Conservation (phyloP, 1,284 basidiomycete species). For the Malassezia caprae region DNA sequence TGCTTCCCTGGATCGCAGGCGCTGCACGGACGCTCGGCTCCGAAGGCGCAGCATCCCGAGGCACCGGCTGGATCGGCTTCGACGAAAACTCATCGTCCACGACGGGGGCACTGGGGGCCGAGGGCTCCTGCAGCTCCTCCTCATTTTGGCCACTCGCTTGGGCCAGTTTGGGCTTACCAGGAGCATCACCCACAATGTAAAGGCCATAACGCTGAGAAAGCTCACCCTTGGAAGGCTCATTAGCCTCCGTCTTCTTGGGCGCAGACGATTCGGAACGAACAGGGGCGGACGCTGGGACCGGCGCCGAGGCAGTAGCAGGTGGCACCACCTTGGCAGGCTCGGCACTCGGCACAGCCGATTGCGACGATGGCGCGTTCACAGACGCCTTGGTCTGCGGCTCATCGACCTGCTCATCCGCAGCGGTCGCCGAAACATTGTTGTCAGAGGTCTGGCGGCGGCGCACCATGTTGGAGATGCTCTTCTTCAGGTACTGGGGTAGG, state of each 20-base stretch:
- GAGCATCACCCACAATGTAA: constrained; percentile 1
- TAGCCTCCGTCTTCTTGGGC: neutral
- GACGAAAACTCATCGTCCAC: neutral
- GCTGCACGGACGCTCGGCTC: neutral
- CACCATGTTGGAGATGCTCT: neutral
- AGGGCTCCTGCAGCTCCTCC: neutral
- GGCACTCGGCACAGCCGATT: neutral
- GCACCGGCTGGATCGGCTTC: neutral
- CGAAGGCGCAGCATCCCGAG: neutral
- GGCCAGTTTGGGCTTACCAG: neutral
- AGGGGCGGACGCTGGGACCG: neutral
- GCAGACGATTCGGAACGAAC: neutral
- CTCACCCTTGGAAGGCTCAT: neutral
- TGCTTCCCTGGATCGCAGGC: neutral
- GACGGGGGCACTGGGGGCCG: constrained; percentile 1
- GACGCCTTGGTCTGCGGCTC: neutral
- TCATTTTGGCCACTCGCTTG: neutral
- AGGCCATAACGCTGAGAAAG: constrained; percentile 1
- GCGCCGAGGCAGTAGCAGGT: neutral
- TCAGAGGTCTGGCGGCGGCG: neutral
- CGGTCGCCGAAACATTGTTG: neutral
- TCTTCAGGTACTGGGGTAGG: neutral
- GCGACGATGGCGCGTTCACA: too few relatives aligned
- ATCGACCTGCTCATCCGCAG: neutral
- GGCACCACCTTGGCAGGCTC: neutral